Percentiles rank a stretch among this genome's conserved stretches.
Conservation (phyloP, 495 filamentous ascomycete genomes). For the Xylaria palmicola region DNA sequence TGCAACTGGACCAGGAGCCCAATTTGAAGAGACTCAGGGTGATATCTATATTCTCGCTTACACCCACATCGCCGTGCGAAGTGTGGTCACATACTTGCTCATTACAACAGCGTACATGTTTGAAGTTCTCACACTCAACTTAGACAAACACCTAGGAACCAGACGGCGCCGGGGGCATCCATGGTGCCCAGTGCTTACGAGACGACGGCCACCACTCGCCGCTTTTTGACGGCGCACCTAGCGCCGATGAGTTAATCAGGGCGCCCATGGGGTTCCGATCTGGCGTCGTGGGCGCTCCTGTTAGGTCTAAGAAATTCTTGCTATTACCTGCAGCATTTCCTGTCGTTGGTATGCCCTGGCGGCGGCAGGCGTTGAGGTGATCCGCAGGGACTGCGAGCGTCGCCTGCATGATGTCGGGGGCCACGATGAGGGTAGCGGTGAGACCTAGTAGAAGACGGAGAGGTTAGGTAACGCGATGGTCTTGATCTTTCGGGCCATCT, state of each 20-base stretch:
- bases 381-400: constrained; percentile 60
- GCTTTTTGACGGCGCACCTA: neutral
- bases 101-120: too few species aligned
- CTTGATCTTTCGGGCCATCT: too few species aligned
- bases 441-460: constrained; percentile 57
- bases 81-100: too few species aligned
- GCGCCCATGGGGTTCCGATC: neutral
- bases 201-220: constrained; percentile 2
- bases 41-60: too few species aligned
- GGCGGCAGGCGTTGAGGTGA: constrained; percentile 58
- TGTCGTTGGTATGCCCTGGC: constrained; percentile 43
- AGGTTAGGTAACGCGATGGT: too few species aligned
- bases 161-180: constrained; percentile 4
- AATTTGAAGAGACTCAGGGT: too few species aligned
- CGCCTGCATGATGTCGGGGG: constrained; percentile 62
- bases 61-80: too few species aligned
- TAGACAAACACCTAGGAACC: neutral
- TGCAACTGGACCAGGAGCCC: too few species aligned
- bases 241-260: neutral
- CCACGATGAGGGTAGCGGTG: constrained; percentile 68
- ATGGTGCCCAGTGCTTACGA: constrained; percentile 2
- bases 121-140: too few species aligned
- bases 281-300: constrained; percentile 20
- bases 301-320: constrained; percentile 60
- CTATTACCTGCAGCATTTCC: constrained; percentile 78